Evolutionary conservation across 108 stramenopile species (phyloP), one percentile per base, ranked within the genome.

Genomic region (Skeletonema menzelii): DNA sequence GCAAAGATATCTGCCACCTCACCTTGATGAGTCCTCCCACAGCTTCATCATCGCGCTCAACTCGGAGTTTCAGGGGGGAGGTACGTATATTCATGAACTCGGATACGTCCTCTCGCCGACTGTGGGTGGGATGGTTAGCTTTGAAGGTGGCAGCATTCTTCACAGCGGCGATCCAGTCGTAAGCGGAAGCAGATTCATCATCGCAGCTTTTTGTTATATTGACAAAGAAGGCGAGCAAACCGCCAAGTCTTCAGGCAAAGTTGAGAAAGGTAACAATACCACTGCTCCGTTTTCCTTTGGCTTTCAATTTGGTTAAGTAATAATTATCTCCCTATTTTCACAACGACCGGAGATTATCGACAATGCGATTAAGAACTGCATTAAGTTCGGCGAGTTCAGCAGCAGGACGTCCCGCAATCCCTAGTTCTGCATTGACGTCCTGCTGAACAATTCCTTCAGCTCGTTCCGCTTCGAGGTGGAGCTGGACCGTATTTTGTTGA

Each of bases 41-140:
- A 93, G 91, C 69, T 88, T 95, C 42, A 92, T 96, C n/a, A 60
- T 97, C 27, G 88, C 95, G 28, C 69, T 97, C 55, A 97, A 96
- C 70, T 85, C 80, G 30, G 78, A 88, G 31, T 95, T 84, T 73
- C 77, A 81, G 44, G 95, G 97, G 11, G 97, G 97, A 32, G 97
- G 95, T 5, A 93, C 95, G 4, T 96, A 87, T 47, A 77, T 96
- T 35, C 80, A 84, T 58, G 79, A 67, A 19, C 60, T 81, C 11
- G 80, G 74, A 11, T 47, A 27, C 47, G 72, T 72, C 17, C 11
- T 81, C 8, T 56, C 71, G n/a, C 80, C 80, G 12, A 58, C 46
- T 17, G 35, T 53, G 31, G 83, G 83, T 60, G 65, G 80, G 0
- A 63, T 84, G 81, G 13, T 85, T 13, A 79, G 70, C 22, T 85